Evolutionary conservation across 1,284 basidiomycete genomes (phyloP).

Genomic region (Peniophora sp.): DNA sequence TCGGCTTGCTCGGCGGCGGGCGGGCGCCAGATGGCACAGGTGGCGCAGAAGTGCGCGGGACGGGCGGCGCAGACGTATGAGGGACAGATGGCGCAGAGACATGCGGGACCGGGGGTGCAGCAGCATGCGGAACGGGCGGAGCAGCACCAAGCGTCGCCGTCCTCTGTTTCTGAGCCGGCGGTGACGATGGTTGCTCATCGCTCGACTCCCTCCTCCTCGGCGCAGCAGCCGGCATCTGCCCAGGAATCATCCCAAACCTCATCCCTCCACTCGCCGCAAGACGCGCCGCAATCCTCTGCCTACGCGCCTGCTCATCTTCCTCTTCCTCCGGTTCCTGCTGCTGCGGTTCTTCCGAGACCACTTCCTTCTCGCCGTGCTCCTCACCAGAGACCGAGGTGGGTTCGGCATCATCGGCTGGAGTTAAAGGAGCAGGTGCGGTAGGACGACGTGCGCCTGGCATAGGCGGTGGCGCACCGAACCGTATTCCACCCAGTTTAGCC

Average conservation of each 20-base stretch:
- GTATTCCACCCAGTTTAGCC: conserved; percentile 70
- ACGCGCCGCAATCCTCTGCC: conserved; percentile 61
- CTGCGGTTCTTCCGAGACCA: neutral
- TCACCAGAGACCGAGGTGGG: conserved; percentile 13
- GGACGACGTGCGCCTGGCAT: conserved; percentile 33
- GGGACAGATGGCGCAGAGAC: conserved; percentile 12
- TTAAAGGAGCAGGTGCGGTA: conserved; percentile 23
- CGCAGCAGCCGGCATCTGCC: conserved; percentile 6
- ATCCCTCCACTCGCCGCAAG: conserved; percentile 69
- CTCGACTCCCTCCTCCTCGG: neutral
- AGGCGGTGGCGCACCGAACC: conserved; percentile 48
- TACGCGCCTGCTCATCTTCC: conserved; percentile 60
- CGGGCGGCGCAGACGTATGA: conserved; percentile 10
- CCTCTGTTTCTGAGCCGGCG: neutral
- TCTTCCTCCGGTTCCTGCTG: conserved; percentile 23
- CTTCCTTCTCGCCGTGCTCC: conserved; percentile 6
- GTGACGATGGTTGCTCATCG: conserved; percentile 5
- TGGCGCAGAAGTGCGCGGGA: conserved; percentile 23
- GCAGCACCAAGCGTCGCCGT: neutral
- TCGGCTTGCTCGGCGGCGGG: conserved; percentile 9
- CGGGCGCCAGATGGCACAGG: conserved; percentile 12
- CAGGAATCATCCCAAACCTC: conserved; percentile 68
- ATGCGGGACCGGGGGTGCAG: conserved; percentile 14
- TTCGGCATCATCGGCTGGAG: conserved; percentile 26
- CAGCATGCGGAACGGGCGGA: conserved; percentile 18